Evolutionary conservation across 2,329 filamentous ascomycete genomes (phyloP).

Genomic region (Acrodontium crateriforme): DNA sequence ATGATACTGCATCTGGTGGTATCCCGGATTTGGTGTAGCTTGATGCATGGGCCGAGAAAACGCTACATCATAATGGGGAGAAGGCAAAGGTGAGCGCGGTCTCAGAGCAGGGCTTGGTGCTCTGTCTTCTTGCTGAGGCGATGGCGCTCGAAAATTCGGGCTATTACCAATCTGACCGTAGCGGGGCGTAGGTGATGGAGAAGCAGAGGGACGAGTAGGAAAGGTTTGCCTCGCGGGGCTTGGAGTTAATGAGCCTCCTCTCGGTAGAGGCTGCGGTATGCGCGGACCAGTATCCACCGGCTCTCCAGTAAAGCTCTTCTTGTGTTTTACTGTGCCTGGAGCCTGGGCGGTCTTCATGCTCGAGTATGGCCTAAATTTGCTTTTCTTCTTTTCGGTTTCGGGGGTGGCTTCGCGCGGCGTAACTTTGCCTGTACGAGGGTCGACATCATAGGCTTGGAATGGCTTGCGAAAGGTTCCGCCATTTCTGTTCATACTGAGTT

Average conservation of each 20-base stretch:
- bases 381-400: constrained; percentile 21
- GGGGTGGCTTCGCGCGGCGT: constrained; percentile 19
- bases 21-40: constrained; percentile 14
- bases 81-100: constrained; percentile 30
- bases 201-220: constrained; percentile 21
- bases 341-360: constrained; percentile 36
- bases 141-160: constrained; percentile 13
- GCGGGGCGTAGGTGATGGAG: constrained; percentile 25
- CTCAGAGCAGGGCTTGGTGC: constrained; percentile 27
- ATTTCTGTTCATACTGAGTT: no score
- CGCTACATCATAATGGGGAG: constrained; percentile 21
- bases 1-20: constrained; percentile 11
- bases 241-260: constrained; percentile 13
- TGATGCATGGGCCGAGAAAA: constrained; percentile 19
- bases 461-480: constrained; percentile 50
- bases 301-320: constrained; percentile 9
- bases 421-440: constrained; percentile 10
- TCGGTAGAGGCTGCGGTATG: constrained; percentile 20
- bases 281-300: constrained; percentile 14
- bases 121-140: constrained; percentile 18
- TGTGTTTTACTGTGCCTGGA: constrained; percentile 18
- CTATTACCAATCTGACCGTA: constrained; percentile 12
- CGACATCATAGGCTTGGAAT: constrained; percentile 45
- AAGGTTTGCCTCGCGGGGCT: constrained; percentile 8
- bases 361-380: constrained; percentile 33